Conservation (phyloP, 306 rosid species). For the Sophora flavescens region DNA sequence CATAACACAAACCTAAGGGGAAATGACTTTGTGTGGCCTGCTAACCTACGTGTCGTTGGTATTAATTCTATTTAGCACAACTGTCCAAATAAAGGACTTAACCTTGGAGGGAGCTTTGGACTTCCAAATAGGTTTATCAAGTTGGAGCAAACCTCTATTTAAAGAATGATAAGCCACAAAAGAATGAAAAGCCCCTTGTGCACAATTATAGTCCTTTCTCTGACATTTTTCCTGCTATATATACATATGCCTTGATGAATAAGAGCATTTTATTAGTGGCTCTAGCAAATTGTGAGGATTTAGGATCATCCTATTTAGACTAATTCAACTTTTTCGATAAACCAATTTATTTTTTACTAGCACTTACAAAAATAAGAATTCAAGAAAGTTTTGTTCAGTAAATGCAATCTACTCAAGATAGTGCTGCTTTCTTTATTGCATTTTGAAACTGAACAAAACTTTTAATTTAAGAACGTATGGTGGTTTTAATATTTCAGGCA, state of each 20-base stretch:
- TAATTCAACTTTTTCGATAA: slow-evolving; percentile 35
- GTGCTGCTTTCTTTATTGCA: slow-evolving; percentile 29
- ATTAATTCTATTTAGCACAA: no score
- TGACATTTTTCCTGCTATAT: background rate
- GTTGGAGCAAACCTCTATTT: no score
- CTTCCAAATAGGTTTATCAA: no score
- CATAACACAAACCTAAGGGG: no score
- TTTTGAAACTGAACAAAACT: slow-evolving; percentile 5
- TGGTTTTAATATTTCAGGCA: slow-evolving; percentile 68
- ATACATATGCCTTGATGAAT: slow-evolving; percentile 13
- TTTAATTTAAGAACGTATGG: background rate
- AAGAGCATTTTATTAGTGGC: slow-evolving; percentile 18
- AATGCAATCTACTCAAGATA: slow-evolving; percentile 27
- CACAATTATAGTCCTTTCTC: background rate
- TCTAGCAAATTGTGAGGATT: slow-evolving; percentile 15
- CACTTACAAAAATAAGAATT: slow-evolving; percentile 11
- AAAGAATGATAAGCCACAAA: background rate
- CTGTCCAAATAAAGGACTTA: no score
- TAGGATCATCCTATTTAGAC: slow-evolving; percentile 23
- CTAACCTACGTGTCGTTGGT: no score
- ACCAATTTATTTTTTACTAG: background rate
- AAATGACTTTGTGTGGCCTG: no score
- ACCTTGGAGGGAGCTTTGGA: no score
- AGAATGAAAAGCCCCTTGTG: slow-evolving; percentile 18
- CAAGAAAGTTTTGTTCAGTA: slow-evolving; percentile 16